Conservation (phyloP, 306 rosid genomes). For the Alnus rubra region DNA sequence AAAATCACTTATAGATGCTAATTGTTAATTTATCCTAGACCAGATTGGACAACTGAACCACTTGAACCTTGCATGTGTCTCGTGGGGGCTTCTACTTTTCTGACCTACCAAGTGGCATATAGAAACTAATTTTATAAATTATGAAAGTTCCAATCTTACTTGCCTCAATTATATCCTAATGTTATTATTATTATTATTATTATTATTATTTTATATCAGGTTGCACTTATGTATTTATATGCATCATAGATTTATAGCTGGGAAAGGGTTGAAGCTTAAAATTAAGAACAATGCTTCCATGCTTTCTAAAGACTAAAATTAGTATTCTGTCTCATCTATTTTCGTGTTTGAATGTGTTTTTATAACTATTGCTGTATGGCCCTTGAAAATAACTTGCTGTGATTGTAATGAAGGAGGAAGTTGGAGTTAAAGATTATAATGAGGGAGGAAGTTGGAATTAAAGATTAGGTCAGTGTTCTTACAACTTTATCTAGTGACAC, state of each 20-base stretch:
- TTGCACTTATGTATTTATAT: not conserved
- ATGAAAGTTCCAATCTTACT: not conserved
- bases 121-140: not conserved
- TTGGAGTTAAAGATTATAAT: not conserved
- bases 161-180: not conserved
- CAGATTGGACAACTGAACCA: not conserved
- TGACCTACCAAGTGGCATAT: not conserved
- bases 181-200: not conserved
- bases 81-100: not conserved
- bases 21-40: not conserved
- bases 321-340: not conserved
- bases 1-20: not conserved
- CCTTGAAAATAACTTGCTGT: too few relatives aligned
- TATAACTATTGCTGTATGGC: not conserved
- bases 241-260: conserved; percentile 1
- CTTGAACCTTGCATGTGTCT: not conserved
- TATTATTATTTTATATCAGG: not conserved
- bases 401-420: not conserved
- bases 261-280: not conserved
- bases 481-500: too few relatives aligned
- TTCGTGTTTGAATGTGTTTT: not conserved
- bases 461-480: not conserved
- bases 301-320: not conserved
- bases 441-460: not conserved
- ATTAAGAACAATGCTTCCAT: not conserved